Evolutionary conservation across 345 rosid genomes (phyloP).

Genomic region (Corymbia maculata): DNA sequence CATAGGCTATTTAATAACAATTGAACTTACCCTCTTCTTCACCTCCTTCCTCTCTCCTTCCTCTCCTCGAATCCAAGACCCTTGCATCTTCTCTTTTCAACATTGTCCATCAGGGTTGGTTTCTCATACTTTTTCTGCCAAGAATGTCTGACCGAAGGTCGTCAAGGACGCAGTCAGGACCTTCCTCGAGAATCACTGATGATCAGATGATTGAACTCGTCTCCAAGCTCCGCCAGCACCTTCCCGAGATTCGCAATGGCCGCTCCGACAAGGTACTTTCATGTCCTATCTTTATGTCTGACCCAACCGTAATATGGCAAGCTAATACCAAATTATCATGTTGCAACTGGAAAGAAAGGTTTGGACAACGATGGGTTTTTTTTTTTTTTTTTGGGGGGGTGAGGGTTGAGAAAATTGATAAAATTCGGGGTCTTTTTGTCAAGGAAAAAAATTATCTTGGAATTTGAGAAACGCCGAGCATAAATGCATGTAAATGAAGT

Average conservation of each 20-base stretch:
- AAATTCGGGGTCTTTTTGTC: not conserved
- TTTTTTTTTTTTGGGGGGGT: not conserved
- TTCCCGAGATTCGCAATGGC: conserved; percentile 82
- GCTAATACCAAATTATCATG: not conserved
- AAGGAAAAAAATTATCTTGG: not conserved
- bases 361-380: not conserved
- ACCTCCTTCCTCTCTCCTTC: not conserved
- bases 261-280: conserved; percentile 69
- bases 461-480: not conserved
- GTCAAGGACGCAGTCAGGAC: not conserved
- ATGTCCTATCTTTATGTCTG: conserved; percentile 1
- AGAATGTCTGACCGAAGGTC: conserved; percentile 9
- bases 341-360: not conserved
- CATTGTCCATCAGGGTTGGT: not conserved
- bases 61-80: not conserved
- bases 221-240: conserved; percentile 72
- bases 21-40: not conserved
- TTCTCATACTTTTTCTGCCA: not conserved
- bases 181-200: conserved; percentile 60
- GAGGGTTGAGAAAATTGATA: not conserved
- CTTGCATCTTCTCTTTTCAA: not conserved
- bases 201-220: conserved; percentile 85
- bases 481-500: not conserved
- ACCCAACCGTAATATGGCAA: not conserved
- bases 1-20: conserved; percentile 7